These are phyloP conservation scores for Gyrodon lividus DNA, from an alignment of 768 basidiomycete genomes.

Conservation along the genomic window DNA sequence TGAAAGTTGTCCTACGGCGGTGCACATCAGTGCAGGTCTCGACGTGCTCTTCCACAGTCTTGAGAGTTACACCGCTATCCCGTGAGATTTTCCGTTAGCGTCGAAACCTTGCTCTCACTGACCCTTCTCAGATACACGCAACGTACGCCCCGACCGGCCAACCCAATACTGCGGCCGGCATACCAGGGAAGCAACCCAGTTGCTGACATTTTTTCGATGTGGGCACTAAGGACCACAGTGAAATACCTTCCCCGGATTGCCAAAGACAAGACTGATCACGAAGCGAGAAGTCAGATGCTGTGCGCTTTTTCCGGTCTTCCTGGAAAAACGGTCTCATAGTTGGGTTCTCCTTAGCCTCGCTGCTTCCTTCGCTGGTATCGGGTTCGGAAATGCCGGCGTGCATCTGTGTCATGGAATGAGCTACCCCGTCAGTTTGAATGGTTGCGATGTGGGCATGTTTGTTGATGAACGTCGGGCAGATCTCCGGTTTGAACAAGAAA, in stretches of 20 bases:
- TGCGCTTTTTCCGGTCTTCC: constrained; percentile 33
- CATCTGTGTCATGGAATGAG: constrained; percentile 90
- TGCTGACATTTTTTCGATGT: constrained; percentile 92
- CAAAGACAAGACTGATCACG: constrained; percentile 71
- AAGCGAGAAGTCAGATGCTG: constrained; percentile 92
- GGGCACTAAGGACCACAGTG: constrained; percentile 89
- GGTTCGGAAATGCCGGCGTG: constrained; percentile 92
- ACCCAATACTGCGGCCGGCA: constrained; percentile 88
- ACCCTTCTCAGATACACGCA: constrained; percentile 68
- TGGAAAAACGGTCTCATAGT: background rate
- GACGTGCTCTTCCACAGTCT: constrained; percentile 96
- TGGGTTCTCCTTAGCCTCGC: constrained; percentile 57
- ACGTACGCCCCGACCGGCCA: constrained; percentile 83
- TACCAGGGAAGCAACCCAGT: constrained; percentile 95
- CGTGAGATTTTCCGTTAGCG: constrained; percentile 46
- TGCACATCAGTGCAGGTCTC: constrained; percentile 92
- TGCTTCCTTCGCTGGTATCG: constrained; percentile 92
- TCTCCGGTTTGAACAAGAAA: constrained; percentile 92
- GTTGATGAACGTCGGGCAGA: constrained; percentile 41
- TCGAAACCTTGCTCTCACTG: constrained; percentile 3
- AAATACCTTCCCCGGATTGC: constrained; percentile 86
- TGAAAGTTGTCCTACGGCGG: constrained; percentile 83
- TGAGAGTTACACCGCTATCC: constrained; percentile 93
- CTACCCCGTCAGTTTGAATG: constrained; percentile 59
- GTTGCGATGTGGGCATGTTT: background rate